Base-by-base conservation (phyloP, 495 filamentous ascomycete species). In the Penicillium lividum region DNA sequence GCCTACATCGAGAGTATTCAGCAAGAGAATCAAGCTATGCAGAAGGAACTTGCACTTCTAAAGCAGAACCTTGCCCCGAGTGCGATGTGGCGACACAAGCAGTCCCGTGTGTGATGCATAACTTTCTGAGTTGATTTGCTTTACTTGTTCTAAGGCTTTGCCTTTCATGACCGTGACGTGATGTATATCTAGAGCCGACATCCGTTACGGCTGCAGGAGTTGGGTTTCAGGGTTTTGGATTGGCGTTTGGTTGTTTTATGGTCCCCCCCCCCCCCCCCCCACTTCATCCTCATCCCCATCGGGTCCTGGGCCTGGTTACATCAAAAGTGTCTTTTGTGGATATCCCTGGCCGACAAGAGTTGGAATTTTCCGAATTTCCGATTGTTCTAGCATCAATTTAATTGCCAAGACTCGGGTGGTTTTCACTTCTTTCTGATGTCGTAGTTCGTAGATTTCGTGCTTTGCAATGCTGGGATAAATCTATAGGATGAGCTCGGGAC, bases 1-100 rank as follows among this genome's bases (percentile, higher is more conserved):
- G 84, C 90, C 42, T 88, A 91, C 47, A 77, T 96, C 68, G 82
- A 85, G 49, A 80, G 72, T 16, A 58, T 80, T 38, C 75, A 80
- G 54, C 72, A 75, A 48, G 69, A 75, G 58, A 80, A 77, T 33
- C 67, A 69, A 43, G 63, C 69, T 0, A 49, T 77, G 43, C 69
- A 72, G 38, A 74, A 73, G 63, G 77, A 80, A 57, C 28, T 80
- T 34, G 57, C 62, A 0, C 25, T 77, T 7, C 33, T 77, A 38
- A 75, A 73, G 54, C 71, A 75, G 51, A 70, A 70, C 49, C 22
- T 75, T 44, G 22, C 74, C 18, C 66, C 72, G 9, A 66, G 64
- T 25, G 70, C 68, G 13, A 70, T 68, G 36, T 77, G 74, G 74
- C 61, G 65, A 18, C 60, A 55, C 8, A 67, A 67, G 29, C 62